Conservation (phyloP, 176 grass and related monocot species). For the Hsuehochloa calcarea region DNA sequence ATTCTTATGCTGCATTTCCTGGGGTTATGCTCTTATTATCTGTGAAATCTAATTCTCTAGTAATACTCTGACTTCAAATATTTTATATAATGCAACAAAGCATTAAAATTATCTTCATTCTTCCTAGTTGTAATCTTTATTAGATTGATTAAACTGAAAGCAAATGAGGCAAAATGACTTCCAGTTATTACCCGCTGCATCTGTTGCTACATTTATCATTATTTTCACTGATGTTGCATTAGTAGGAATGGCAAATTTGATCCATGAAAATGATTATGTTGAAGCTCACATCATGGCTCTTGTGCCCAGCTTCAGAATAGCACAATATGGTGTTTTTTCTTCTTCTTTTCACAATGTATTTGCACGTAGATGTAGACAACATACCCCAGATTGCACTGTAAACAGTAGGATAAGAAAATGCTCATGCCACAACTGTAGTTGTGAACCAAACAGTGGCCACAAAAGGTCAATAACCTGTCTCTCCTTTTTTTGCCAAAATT, state of each 20-base stretch:
- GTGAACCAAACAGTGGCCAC: background rate
- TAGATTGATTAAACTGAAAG: conserved; percentile 14
- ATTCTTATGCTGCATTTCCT: conserved; percentile 5
- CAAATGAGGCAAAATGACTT: background rate
- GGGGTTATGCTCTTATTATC: conserved; percentile 8
- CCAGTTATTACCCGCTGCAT: background rate
- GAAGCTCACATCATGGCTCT: background rate
- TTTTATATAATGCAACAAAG: background rate
- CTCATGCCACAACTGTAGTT: background rate
- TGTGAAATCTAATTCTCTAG: background rate
- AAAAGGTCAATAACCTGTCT: background rate
- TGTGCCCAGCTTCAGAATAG: background rate
- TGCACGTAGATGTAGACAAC: background rate
- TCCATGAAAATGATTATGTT: background rate
- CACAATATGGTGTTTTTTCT: background rate
- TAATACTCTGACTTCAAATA: background rate
- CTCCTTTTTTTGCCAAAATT: too few relatives aligned
- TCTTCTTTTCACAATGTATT: background rate
- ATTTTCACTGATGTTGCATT: background rate
- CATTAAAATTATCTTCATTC: background rate
- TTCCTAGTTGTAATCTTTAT: background rate
- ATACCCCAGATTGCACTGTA: background rate
- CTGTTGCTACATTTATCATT: background rate
- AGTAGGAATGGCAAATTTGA: background rate
- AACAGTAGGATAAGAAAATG: background rate